Conservation (phyloP, 2,329 filamentous ascomycete genomes). For the Annulohypoxylon truncatum region DNA sequence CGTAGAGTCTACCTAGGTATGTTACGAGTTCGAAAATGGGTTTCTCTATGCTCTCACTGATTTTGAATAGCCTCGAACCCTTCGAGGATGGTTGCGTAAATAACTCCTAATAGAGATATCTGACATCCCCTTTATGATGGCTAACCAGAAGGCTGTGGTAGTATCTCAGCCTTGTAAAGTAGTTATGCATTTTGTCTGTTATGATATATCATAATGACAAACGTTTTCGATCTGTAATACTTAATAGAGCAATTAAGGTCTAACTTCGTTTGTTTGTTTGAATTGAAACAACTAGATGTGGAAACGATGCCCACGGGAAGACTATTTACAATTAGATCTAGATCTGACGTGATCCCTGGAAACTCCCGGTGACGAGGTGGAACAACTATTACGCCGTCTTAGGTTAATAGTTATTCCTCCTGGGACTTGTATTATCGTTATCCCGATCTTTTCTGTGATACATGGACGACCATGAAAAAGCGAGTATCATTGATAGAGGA, state of each 20-base stretch:
- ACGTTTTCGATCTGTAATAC: not conserved
- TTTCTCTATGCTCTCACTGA: not conserved
- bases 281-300: not conserved
- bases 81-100: not conserved
- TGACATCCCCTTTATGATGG: not conserved
- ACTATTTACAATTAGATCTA: not conserved
- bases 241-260: not conserved
- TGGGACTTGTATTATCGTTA: not conserved
- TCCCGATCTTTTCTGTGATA: not conserved
- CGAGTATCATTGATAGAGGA: not conserved
- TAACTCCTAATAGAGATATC: not conserved
- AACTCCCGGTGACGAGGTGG: not conserved
- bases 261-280: not conserved
- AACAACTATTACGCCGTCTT: not conserved
- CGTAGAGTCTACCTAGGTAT: too few species aligned
- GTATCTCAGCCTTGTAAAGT: not conserved
- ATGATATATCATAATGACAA: not conserved
- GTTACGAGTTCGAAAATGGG: not conserved
- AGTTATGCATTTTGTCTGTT: not conserved
- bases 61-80: not conserved
- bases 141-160: not conserved
- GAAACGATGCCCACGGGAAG: not conserved
- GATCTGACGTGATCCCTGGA: not conserved
- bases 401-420: not conserved
- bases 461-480: not conserved